phyloP scores from a whole-genome alignment of 225 moss, liverwort and hornwort species.

The Anthoceros angustus region DNA sequence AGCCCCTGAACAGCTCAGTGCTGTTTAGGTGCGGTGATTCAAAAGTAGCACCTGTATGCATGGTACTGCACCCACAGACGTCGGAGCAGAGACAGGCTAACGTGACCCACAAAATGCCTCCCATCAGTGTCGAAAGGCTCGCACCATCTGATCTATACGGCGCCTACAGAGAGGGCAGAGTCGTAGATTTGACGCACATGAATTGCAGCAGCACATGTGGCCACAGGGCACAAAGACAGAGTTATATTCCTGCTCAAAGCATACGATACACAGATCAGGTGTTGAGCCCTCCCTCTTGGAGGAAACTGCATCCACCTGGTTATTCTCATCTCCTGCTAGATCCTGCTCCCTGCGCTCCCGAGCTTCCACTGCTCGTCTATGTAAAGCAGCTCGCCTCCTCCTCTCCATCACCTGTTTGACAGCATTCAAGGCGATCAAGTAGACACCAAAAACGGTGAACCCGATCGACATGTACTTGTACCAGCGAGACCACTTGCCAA shows the following conservation, averaged over 20 bases:
- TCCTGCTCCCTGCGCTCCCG: not conserved
- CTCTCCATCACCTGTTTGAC: conserved; percentile 63
- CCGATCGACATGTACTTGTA: conserved; percentile 91
- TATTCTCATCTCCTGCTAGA: not conserved
- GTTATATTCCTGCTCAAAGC: conserved; percentile 90
- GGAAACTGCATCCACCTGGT: not conserved
- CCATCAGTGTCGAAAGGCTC: conserved; percentile 72
- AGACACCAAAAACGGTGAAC: conserved; percentile 69
- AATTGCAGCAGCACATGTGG: conserved; percentile 93
- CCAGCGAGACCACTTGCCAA: conserved; percentile 92
- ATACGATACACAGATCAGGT: conserved; percentile 92
- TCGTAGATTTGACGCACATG: conserved; percentile 67
- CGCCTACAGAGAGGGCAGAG: conserved; percentile 87
- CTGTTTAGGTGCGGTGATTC: too few relatives aligned
- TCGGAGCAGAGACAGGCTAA: too few relatives aligned
- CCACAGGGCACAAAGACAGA: conserved; percentile 94
- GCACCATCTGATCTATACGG: conserved; percentile 67
- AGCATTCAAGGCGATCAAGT: conserved; percentile 67
- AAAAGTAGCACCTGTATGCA: too few relatives aligned
- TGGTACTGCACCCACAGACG: too few relatives aligned
- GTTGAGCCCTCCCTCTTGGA: conserved; percentile 45
- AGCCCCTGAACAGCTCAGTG: too few relatives aligned
- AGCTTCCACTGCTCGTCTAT: conserved; percentile 82
- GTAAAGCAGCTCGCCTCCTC: conserved; percentile 66
- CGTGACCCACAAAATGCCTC: too few relatives aligned